A percentile compares a stretch with the other conserved stretches of the same genome.
Evolutionary conservation across 352 stramenopile species (phyloP).

Genomic region (Phytophthora uliginosa): DNA sequence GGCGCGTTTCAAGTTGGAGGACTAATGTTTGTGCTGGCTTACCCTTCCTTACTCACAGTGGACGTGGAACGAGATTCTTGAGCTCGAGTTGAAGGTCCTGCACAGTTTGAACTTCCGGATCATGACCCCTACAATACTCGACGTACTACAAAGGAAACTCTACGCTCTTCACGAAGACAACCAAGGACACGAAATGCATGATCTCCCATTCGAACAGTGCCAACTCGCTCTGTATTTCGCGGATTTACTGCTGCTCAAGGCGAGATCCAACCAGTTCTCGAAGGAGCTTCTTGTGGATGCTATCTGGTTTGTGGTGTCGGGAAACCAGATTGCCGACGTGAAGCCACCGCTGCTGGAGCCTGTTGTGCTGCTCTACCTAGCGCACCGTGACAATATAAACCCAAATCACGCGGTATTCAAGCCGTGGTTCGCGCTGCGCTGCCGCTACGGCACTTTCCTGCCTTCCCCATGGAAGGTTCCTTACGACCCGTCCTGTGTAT

Average conservation of each 20-base stretch:
- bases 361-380: conserved; percentile 69
- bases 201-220: conserved; percentile 37
- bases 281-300: conserved; percentile 64
- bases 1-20: neutral
- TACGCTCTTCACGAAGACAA: conserved; percentile 28
- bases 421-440: conserved; percentile 75
- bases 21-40: conserved; percentile 7
- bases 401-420: conserved; percentile 57
- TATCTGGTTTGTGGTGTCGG: conserved; percentile 67
- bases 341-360: conserved; percentile 56
- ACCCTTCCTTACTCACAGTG: conserved; percentile 40
- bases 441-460: conserved; percentile 61
- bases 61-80: conserved; percentile 74
- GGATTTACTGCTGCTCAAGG: conserved; percentile 63
- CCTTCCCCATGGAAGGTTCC: conserved; percentile 64
- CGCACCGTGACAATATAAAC: conserved; percentile 78
- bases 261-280: conserved; percentile 49
- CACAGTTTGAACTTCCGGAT: conserved; percentile 61
- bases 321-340: conserved; percentile 58
- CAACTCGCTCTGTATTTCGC: conserved; percentile 74
- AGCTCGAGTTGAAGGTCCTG: conserved; percentile 56
- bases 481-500: conserved; percentile 60
- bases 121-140: conserved; percentile 60
- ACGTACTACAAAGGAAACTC: conserved; percentile 53
- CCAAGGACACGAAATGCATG: conserved; percentile 7